Base-by-base conservation (phyloP, 2,329 filamentous ascomycete genomes). In the Curvularia sp. region DNA sequence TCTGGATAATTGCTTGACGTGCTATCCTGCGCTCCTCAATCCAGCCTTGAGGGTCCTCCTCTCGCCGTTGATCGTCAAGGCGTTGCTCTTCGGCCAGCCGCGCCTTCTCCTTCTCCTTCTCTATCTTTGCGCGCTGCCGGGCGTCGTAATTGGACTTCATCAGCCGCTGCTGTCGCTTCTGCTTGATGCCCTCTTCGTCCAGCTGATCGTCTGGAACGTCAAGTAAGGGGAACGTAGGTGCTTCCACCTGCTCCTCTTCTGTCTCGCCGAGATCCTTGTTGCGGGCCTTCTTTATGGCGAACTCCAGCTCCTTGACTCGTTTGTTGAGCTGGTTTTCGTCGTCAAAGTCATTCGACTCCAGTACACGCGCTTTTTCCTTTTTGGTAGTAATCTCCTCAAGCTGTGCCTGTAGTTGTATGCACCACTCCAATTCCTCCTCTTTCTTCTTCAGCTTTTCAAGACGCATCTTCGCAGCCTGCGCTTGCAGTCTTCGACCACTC, bases 381-480 rank as follows among this genome's bases (percentile, higher is more conserved):
- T 98, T 98, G 80, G 98, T 99, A 43, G 89, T 93, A 23, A 89
- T 87, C 1, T 77, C 74, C 47, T 83, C 84, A 9, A 97, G 82
- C 63, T 87, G 87, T 32, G 81, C 77, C 71, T 96, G 92, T 3
- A 99, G 80, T 58, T 92, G 87, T 73, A 92, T 93, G 82, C 93
- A 97, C 77, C 97, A 97, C 67, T 96, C 93, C 1, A 98, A 81
- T 74, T 98, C 93, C 73, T 96, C 88, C 78, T 99, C 95, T 78
- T 99, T 99, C 72, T 91, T 91, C 75, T 98, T 92, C 46, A 99
- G 82, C 73, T 96, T 96, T 65, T 99, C 95, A 0, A 99, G 81
- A 7, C 95, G 89, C 92, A 97, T 97, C 78, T 97, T 98, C 9
- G 94, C 94, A 0, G 95, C 95, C 77, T 99, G 95, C 70, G 97